Percentiles rank a stretch among this genome's conserved stretches.
These are phyloP conservation scores for Funneliformis caledonium DNA, from an alignment of 371 early-diverging fungal species.

Conservation along the genomic window DNA sequence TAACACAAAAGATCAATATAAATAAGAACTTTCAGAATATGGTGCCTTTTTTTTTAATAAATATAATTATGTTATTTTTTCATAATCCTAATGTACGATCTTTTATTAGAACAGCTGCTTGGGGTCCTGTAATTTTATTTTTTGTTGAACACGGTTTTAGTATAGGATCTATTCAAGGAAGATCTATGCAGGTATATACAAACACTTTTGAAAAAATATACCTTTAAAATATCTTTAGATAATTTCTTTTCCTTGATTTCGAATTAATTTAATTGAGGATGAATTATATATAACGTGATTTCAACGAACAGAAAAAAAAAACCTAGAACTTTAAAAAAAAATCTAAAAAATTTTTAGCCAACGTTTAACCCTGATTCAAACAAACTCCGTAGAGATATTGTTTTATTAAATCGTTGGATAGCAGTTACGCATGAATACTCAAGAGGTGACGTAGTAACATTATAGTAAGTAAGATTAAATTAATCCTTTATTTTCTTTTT, in stretches of 20 bases:
- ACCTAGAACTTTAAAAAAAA: background rate
- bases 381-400: conserved; percentile 68
- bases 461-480: conserved; percentile 70
- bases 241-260: no score
- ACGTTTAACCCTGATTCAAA: conserved; percentile 90
- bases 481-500: background rate
- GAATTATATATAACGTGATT: conserved; percentile 8
- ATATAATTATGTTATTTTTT: background rate
- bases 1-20: no score
- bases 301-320: conserved; percentile 10
- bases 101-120: conserved; percentile 44
- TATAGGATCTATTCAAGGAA: conserved; percentile 63
- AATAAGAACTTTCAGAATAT: no score
- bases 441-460: conserved; percentile 85
- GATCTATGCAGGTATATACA: conserved; percentile 71
- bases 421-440: conserved; percentile 56
- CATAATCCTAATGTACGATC: conserved; percentile 20
- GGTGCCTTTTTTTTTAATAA: background rate
- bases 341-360: conserved; percentile 54
- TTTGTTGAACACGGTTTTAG: conserved; percentile 67
- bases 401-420: conserved; percentile 75
- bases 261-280: no score
- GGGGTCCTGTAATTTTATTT: conserved; percentile 66
- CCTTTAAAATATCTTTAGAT: no score
- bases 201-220: no score